These are phyloP conservation scores for Citeromyces nyonsensis DNA, from an alignment of 805 yeast genomes.

Conservation along the genomic window DNA sequence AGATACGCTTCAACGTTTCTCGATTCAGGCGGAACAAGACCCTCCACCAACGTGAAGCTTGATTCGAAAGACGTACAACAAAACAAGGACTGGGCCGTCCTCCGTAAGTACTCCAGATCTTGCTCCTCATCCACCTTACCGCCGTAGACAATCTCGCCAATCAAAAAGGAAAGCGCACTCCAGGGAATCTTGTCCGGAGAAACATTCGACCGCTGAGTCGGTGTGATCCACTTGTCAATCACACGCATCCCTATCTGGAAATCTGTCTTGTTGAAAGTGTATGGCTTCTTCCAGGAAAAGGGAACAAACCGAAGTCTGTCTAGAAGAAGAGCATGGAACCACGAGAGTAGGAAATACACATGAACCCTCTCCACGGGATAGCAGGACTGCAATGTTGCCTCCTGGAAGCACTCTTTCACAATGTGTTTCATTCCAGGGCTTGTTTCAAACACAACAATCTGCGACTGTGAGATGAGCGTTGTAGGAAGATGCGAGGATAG, in stretches of 20 bases:
- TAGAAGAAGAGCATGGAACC: conserved; percentile 55
- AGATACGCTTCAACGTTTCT: background rate
- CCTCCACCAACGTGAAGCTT: background rate
- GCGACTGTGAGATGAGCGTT: conserved; percentile 35
- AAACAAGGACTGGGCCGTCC: conserved; percentile 23
- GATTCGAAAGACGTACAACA: conserved; percentile 1
- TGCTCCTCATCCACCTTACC: conserved; percentile 32
- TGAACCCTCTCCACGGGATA: conserved; percentile 27
- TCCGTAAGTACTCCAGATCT: conserved; percentile 22
- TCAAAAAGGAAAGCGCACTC: conserved; percentile 28
- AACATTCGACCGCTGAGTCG: conserved; percentile 16
- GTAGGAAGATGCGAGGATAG: conserved; percentile 31
- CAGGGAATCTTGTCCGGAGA: conserved; percentile 36
- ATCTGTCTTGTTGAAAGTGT: conserved; percentile 70
- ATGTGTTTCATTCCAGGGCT: conserved; percentile 40
- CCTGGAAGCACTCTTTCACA: conserved; percentile 19
- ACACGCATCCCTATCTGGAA: conserved; percentile 30
- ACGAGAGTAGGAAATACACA: conserved; percentile 37
- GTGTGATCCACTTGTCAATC: conserved; percentile 18
- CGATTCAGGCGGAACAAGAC: background rate
- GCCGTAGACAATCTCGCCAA: conserved; percentile 49
- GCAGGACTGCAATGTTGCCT: conserved; percentile 7
- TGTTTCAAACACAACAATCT: conserved; percentile 45
- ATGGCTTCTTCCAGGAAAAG: conserved; percentile 39
- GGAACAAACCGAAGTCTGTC: conserved; percentile 49